These are phyloP conservation scores for Penicillium waksmanii DNA, from an alignment of 495 filamentous ascomycete genomes.

Conservation along the genomic window DNA sequence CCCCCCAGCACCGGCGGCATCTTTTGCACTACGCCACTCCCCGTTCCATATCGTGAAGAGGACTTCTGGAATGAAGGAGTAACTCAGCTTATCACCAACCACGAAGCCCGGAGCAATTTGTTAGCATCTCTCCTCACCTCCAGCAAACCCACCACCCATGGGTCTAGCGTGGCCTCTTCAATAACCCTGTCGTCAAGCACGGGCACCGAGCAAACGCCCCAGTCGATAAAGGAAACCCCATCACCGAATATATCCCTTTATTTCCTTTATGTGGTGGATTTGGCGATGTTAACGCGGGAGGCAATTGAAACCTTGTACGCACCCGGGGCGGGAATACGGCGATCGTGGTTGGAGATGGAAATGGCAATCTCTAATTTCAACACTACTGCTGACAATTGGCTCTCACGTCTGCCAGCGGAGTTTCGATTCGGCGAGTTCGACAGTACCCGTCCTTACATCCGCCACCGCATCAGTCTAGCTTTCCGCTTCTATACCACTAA, in stretches of 20 bases:
- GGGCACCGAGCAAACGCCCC: slow-evolving; percentile 5
- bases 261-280: slow-evolving; percentile 31
- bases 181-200: not conserved
- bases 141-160: slow-evolving; percentile 1
- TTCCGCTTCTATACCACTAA: slow-evolving; percentile 59
- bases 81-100: slow-evolving; percentile 34
- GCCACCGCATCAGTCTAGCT: slow-evolving; percentile 39
- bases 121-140: slow-evolving; percentile 20
- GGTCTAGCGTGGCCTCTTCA: slow-evolving; percentile 4
- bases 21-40: slow-evolving; percentile 60
- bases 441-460: slow-evolving; percentile 33
- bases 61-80: slow-evolving; percentile 35
- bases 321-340: slow-evolving; percentile 18
- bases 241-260: slow-evolving; percentile 27
- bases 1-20: slow-evolving; percentile 55
- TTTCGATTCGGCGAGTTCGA: slow-evolving; percentile 33
- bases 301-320: slow-evolving; percentile 31
- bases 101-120: slow-evolving; percentile 30
- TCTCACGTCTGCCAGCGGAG: slow-evolving; percentile 24
- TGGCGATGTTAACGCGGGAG: slow-evolving; percentile 26
- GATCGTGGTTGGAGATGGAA: slow-evolving; percentile 31
- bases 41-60: slow-evolving; percentile 56
- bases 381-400: slow-evolving; percentile 28
- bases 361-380: slow-evolving; percentile 23
- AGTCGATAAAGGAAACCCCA: slow-evolving; percentile 5